A percentile compares a stretch with the other conserved stretches of the same genome.
Conservation (phyloP, 192 early-diverging fungal genomes). For the Oehlia diaphana region DNA sequence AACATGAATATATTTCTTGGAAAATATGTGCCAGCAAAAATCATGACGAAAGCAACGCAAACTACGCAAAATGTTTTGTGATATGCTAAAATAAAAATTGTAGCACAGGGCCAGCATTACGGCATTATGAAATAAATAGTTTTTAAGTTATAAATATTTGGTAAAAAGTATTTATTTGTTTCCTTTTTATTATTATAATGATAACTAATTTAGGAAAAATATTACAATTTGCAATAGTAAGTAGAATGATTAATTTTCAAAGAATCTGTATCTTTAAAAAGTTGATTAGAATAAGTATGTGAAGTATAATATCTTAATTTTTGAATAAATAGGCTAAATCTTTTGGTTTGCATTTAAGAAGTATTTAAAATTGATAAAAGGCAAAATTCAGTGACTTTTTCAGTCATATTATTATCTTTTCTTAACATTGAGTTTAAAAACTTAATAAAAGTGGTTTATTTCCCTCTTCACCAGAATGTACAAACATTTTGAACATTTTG, state of each 20-base stretch:
- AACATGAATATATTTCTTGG: no score
- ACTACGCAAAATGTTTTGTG: no score
- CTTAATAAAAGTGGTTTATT: slow-evolving; percentile 3
- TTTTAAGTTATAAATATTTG: background rate
- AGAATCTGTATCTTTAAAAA: background rate
- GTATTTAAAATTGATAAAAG: background rate
- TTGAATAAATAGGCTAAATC: background rate
- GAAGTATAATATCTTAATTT: background rate
- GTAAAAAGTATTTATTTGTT: background rate
- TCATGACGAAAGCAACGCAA: no score
- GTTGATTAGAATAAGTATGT: background rate
- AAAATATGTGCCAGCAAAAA: no score
- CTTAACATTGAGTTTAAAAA: slow-evolving; percentile 13
- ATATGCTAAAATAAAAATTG: no score
- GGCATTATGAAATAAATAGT: no score
- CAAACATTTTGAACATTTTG: no score
- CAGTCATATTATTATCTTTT: background rate
- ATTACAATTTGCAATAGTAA: slow-evolving; percentile 6
- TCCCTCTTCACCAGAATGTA: no score
- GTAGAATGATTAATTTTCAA: background rate
- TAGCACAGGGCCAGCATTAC: no score
- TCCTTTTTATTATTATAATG: background rate
- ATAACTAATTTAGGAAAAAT: slow-evolving; percentile 15
- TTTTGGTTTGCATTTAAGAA: slow-evolving; percentile 14
- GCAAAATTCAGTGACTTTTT: slow-evolving; percentile 1